Evolutionary conservation across 306 rosid genomes (phyloP).

Genomic region (Dalbergia cochinchinensis): DNA sequence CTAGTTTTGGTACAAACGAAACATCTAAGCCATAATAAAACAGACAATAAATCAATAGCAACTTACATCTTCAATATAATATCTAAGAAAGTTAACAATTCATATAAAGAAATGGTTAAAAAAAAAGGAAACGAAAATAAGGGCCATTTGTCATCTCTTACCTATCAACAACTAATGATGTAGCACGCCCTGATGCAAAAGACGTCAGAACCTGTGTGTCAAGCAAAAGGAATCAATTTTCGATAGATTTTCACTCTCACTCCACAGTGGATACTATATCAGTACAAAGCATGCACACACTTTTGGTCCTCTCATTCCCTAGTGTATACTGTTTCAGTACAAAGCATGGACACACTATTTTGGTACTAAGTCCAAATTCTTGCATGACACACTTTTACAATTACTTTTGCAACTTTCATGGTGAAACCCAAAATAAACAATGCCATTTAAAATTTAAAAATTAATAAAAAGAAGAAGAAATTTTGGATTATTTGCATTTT

Average conservation of each 20-base stretch:
- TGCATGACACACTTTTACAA: not conserved
- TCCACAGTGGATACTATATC: slow-evolving; percentile 18
- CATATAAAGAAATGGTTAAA: not conserved
- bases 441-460: not conserved
- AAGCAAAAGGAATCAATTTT: slow-evolving; percentile 32
- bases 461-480: not conserved
- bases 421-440: not conserved
- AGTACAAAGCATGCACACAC: not conserved
- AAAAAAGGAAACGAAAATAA: not conserved
- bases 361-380: not conserved
- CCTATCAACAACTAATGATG: slow-evolving; percentile 96
- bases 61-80: not conserved
- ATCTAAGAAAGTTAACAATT: not conserved
- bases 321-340: no score
- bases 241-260: slow-evolving; percentile 19
- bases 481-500: not conserved
- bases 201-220: slow-evolving; percentile 86
- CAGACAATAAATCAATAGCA: slow-evolving; percentile 10
- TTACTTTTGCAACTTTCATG: not conserved
- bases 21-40: slow-evolving; percentile 22
- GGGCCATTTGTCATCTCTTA: slow-evolving; percentile 45
- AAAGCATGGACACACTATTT: not conserved
- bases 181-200: slow-evolving; percentile 99
- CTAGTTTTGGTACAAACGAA: not conserved
- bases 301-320: no score